A percentile compares a stretch with the other conserved stretches of the same genome.
These are phyloP conservation scores for Chrysosporium queenslandicum DNA, from an alignment of 2,329 filamentous ascomycete species.

Conservation along the genomic window DNA sequence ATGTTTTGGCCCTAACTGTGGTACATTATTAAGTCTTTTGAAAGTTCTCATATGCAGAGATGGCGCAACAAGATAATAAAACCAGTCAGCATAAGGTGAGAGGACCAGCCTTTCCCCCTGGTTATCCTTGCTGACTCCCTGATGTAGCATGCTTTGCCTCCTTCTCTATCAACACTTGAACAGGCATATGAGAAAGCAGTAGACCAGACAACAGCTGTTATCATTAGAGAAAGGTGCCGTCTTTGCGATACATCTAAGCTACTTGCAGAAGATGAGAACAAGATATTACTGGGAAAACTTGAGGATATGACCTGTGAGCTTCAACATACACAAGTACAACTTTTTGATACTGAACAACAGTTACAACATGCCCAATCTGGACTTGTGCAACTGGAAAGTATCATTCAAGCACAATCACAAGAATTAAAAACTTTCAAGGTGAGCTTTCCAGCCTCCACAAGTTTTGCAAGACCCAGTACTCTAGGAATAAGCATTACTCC, in stretches of 20 bases:
- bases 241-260: conserved; percentile 2
- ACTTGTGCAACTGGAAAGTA: conserved; percentile 16
- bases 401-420: conserved; percentile 40
- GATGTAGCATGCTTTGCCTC: neutral
- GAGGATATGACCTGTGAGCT: neutral
- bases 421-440: conserved; percentile 49
- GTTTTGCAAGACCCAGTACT: conserved; percentile 36
- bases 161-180: neutral
- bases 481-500: conserved; percentile 46
- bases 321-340: neutral
- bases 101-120: too few relatives aligned
- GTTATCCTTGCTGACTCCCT: too few relatives aligned
- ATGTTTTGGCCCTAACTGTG: too few relatives aligned
- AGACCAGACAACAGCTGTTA: neutral
- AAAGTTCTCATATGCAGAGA: too few relatives aligned
- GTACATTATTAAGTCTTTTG: too few relatives aligned
- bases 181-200: conserved; percentile 8
- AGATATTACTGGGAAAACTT: neutral
- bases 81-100: too few relatives aligned
- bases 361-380: neutral
- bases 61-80: too few relatives aligned
- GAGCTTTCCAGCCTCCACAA: too few relatives aligned
- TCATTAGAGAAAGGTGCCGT: conserved; percentile 6
- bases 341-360: neutral
- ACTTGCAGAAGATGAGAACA: conserved; percentile 11